A percentile compares a stretch with the other conserved stretches of the same genome.
phyloP scores from a whole-genome alignment of 1,139 yeast genomes.

The Kurtzmaniella quercitrusa region DNA sequence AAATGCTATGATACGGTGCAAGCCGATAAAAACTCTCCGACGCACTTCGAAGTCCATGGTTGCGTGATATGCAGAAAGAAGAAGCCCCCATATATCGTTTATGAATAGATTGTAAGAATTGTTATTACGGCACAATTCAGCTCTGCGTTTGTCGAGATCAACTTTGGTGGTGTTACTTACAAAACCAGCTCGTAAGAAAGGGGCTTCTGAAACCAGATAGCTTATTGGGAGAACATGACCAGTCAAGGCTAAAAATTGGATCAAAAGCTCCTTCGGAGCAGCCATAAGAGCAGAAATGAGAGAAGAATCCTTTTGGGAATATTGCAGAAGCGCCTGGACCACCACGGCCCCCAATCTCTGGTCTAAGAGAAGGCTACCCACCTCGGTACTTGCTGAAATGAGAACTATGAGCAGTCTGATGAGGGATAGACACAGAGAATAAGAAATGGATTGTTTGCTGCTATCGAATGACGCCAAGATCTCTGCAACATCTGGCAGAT shows the following conservation, averaged over 20 bases:
- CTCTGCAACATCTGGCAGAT: too few relatives aligned
- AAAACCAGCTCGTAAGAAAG: conserved; percentile 25
- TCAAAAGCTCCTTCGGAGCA: conserved; percentile 62
- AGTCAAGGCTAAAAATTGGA: conserved; percentile 53
- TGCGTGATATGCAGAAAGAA: conserved; percentile 69
- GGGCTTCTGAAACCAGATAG: conserved; percentile 26
- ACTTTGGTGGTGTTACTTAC: conserved; percentile 22
- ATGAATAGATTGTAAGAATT: conserved; percentile 33
- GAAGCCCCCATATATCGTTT: conserved; percentile 50
- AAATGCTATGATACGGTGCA: conserved; percentile 50
- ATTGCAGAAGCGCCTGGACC: conserved; percentile 40
- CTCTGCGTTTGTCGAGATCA: conserved; percentile 24
- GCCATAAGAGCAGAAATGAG: conserved; percentile 59
- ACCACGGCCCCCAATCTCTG: conserved; percentile 43
- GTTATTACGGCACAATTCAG: conserved; percentile 18
- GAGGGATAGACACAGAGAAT: conserved; percentile 27
- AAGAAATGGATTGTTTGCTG: not conserved
- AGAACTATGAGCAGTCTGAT: conserved; percentile 40
- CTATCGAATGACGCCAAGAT: not conserved
- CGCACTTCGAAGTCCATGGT: conserved; percentile 69
- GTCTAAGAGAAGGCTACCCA: conserved; percentile 36
- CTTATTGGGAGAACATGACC: conserved; percentile 53
- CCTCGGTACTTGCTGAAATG: conserved; percentile 32
- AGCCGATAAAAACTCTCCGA: conserved; percentile 51
- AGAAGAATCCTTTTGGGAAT: conserved; percentile 17